Evolutionary conservation across 345 rosid species (phyloP), one percentile per base, ranked within the genome.

Genomic region (Gossypium herbaceum): DNA sequence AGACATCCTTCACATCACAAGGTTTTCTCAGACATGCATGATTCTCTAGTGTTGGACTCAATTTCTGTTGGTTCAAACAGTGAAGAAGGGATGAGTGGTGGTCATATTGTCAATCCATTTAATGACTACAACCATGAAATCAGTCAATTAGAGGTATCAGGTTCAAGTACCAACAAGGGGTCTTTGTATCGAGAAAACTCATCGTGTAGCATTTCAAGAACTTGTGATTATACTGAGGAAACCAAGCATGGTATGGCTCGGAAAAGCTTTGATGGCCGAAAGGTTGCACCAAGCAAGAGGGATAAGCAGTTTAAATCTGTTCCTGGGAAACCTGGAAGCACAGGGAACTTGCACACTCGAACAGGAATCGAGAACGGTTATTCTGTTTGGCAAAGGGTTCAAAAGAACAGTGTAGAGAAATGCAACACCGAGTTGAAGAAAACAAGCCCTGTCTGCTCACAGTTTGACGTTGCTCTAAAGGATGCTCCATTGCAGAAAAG

Each of bases 321-420:
- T 44, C 78, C 73, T 0, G 64, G 78, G 58, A 72, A 71, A 76
- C 24, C 12, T 58, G 84, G 78, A 70, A 67, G 22, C 57, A 55
- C 61, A 43, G 81, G 80, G 67, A 79, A 71, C 58, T 68, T 68
- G 54, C 79, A 57, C 22, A 73, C 77, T 43, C 76, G 50, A 68
- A 69, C 76, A 7, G 86, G 85, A 57, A 85, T 76, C 50, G 86
- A 84, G 51, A 85, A 78, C 71, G 75, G 51, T 62, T 77, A 78
- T 79, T 75, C 85, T 48, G 81, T 87, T 17, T 87, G 91, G 91
- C 76, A 85, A 79, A 85, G 77, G 76, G 89, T 87, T 52, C 84
- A 81, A 78, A 79, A 73, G 76, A 81, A 79, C 68, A 78, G 58
- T 24, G 72, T 4, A 2, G 65, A 54, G 66, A 79, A 74, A 45